These are phyloP conservation scores for Brassica carinata DNA, from an alignment of 345 rosid genomes.

Conservation along the genomic window DNA sequence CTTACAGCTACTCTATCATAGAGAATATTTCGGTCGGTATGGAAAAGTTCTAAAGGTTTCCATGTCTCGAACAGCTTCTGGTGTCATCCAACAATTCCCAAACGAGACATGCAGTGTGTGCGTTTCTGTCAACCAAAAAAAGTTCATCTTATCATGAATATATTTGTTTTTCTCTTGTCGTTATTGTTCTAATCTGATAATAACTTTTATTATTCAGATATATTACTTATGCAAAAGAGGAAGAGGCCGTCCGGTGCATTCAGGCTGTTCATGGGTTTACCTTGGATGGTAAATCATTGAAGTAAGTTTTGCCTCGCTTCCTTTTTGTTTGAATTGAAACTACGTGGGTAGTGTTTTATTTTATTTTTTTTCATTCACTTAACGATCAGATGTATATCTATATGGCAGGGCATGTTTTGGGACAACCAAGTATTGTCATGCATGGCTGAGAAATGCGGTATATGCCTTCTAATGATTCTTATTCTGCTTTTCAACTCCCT, in stretches of 20 bases:
- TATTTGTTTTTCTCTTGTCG: not conserved
- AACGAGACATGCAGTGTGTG: conserved; percentile 79
- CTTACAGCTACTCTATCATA: conserved; percentile 60
- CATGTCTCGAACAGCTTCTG: conserved; percentile 67
- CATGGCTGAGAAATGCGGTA: conserved; percentile 75
- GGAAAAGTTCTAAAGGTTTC: conserved; percentile 76
- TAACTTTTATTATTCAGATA: not conserved
- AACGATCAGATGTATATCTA: not conserved
- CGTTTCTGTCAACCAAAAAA: conserved; percentile 28
- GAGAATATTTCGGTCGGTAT: conserved; percentile 72
- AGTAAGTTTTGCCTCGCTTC: conserved; percentile 43
- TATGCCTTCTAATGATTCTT: conserved; percentile 31
- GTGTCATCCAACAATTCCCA: conserved; percentile 64
- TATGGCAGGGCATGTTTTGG: conserved; percentile 74
- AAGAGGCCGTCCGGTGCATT: conserved; percentile 73
- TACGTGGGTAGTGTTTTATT: not conserved
- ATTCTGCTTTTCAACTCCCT: not conserved
- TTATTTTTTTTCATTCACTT: not conserved
- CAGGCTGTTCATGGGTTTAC: conserved; percentile 69
- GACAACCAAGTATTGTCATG: conserved; percentile 83
- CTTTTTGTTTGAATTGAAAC: conserved; percentile 11
- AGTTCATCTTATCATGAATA: not conserved
- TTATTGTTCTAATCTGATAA: not conserved
- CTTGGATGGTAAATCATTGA: conserved; percentile 39
- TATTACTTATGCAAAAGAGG: conserved; percentile 65